Evolutionary conservation across 306 rosid genomes (phyloP).

Genomic region (Ormosia emarginata): DNA sequence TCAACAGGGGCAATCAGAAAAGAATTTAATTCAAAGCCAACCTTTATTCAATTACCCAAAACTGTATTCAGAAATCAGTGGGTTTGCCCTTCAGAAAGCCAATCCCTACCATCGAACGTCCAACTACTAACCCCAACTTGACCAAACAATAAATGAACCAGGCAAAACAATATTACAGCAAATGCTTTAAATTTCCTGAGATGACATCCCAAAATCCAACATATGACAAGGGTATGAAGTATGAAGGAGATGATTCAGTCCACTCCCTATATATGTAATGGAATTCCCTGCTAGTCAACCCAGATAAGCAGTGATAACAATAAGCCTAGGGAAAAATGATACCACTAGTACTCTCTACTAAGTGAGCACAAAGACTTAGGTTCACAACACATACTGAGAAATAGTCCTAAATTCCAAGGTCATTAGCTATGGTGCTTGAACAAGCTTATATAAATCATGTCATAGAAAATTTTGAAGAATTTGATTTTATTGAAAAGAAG

Average conservation of each 20-base stretch:
- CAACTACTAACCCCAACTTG: neutral
- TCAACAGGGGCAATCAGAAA: neutral
- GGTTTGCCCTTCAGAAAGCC: neutral
- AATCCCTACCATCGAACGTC: neutral
- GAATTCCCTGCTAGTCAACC: neutral
- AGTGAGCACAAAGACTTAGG: neutral
- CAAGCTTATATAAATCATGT: neutral
- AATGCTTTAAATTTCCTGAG: neutral
- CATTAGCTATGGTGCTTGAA: neutral
- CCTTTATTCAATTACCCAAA: neutral
- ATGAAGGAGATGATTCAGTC: neutral
- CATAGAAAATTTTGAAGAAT: neutral
- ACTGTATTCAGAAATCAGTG: neutral
- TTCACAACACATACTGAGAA: neutral
- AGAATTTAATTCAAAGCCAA: neutral
- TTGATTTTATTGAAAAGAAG: neutral
- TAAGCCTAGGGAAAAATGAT: neutral
- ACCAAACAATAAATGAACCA: neutral
- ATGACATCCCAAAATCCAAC: neutral
- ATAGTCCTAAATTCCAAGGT: neutral
- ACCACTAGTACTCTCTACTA: neutral
- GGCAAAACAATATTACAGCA: neutral
- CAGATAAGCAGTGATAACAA: neutral
- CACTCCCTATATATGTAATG: neutral
- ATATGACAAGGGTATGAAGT: neutral